Evolutionary conservation across 805 yeast genomes (phyloP).

Genomic region (Limtongia smithiae): DNA sequence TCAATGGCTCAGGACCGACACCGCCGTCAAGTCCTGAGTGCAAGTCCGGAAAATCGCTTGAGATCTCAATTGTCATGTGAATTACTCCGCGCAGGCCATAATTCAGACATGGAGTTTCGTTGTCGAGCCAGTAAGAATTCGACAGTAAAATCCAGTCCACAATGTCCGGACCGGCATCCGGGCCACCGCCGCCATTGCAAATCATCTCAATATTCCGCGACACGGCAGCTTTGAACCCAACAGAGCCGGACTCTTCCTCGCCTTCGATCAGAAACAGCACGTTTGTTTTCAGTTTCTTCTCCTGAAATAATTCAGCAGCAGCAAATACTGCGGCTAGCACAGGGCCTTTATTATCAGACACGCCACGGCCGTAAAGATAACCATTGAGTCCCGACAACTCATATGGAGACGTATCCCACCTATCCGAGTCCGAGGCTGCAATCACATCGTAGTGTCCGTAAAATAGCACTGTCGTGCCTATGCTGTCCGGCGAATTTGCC

Average conservation of each 20-base stretch:
- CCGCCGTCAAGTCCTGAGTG: slow-evolving; percentile 99
- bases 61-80: slow-evolving; percentile 67
- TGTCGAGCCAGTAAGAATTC: slow-evolving; percentile 93
- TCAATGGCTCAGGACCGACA: slow-evolving; percentile 78
- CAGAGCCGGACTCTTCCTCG: slow-evolving; percentile 91
- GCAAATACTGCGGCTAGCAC: slow-evolving; percentile 80
- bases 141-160: slow-evolving; percentile 88
- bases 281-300: slow-evolving; percentile 57
- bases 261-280: slow-evolving; percentile 87
- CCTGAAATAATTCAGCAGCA: slow-evolving; percentile 64
- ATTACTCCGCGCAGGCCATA: slow-evolving; percentile 93
- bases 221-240: slow-evolving; percentile 75
- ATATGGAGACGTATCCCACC: slow-evolving; percentile 82
- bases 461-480: slow-evolving; percentile 54
- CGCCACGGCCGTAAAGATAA: slow-evolving; percentile 85
- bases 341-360: slow-evolving; percentile 94
- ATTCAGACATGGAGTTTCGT: slow-evolving; percentile 81
- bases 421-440: slow-evolving; percentile 58
- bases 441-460: slow-evolving; percentile 97
- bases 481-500: slow-evolving; percentile 35
- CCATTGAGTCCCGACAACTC: slow-evolving; percentile 74
- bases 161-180: slow-evolving; percentile 36
- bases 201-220: slow-evolving; percentile 47
- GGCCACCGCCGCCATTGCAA: too few relatives aligned
- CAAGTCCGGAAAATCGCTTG: slow-evolving; percentile 75